phyloP scores from a whole-genome alignment of 345 rosid species.

The Rhodamnia argentea region DNA sequence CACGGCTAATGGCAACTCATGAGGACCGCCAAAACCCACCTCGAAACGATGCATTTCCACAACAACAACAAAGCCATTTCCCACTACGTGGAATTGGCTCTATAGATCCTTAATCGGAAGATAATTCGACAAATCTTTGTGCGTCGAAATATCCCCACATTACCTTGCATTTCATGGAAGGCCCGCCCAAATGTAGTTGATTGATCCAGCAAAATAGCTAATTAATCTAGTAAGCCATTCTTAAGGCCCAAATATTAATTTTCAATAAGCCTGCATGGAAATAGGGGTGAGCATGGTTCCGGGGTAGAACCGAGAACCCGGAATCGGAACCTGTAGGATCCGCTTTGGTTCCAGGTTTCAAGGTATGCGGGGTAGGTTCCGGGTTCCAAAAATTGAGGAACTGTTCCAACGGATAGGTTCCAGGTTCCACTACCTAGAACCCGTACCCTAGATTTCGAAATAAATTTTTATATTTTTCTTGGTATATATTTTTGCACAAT shows the following conservation, averaged over 20 bases:
- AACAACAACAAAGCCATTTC: neutral
- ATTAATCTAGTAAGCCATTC: slow-evolving; percentile 94
- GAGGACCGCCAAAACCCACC: neutral
- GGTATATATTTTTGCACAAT: too few species aligned
- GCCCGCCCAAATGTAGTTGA: slow-evolving; percentile 39
- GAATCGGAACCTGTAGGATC: too few species aligned
- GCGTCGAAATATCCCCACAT: neutral
- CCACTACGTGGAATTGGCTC: neutral
- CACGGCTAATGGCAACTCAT: neutral
- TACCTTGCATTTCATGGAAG: slow-evolving; percentile 93
- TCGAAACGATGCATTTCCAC: neutral
- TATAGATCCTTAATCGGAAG: neutral
- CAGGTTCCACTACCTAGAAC: too few species aligned
- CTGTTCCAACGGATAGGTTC: too few species aligned
- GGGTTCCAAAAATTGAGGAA: too few species aligned
- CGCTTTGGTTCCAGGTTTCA: too few species aligned
- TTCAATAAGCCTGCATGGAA: slow-evolving; percentile 66
- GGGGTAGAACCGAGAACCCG: too few species aligned
- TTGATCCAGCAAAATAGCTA: too few species aligned
- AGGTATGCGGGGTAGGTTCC: too few species aligned
- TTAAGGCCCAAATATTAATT: slow-evolving; percentile 79
- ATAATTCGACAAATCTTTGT: neutral
- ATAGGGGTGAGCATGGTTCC: too few species aligned
- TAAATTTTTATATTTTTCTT: too few species aligned
- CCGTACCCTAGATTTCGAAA: too few species aligned